Percentiles rank a stretch among this genome's conserved stretches.
phyloP scores from a whole-genome alignment of 73 alveolate species.

The Tetrahymena borealis region DNA sequence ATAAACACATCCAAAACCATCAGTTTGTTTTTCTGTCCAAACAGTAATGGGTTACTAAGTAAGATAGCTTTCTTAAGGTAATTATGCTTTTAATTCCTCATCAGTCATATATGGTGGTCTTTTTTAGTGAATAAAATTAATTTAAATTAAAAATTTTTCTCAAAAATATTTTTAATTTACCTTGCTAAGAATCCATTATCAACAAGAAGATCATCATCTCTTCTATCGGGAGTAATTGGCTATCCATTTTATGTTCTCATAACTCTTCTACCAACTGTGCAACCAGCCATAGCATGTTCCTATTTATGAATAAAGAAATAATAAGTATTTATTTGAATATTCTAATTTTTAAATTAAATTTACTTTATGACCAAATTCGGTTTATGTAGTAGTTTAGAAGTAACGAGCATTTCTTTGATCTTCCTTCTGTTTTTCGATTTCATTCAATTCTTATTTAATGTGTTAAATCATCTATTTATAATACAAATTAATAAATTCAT shows the following conservation, averaged over 20 bases:
- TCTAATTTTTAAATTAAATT: neutral
- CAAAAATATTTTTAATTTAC: conserved; percentile 11
- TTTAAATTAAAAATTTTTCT: neutral
- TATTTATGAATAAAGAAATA: conserved; percentile 12
- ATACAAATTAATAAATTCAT: no score
- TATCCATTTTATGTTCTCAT: conserved; percentile 58
- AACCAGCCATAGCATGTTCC: conserved; percentile 48
- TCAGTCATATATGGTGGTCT: conserved; percentile 22
- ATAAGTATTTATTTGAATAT: conserved; percentile 43
- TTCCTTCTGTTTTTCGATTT: neutral
- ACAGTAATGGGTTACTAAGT: conserved; percentile 18
- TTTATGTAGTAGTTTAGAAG: neutral
- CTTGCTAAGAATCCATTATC: conserved; percentile 50
- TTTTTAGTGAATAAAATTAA: neutral
- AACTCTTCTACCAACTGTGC: conserved; percentile 52
- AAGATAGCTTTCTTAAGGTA: conserved; percentile 43
- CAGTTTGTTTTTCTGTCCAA: conserved; percentile 26
- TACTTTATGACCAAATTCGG: neutral
- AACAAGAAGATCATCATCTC: conserved; percentile 40
- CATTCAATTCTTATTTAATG: neutral
- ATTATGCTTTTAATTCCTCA: conserved; percentile 1
- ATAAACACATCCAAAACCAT: neutral
- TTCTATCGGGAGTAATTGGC: neutral
- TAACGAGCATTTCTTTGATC: neutral
- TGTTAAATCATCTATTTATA: neutral